Evolutionary conservation across 1,284 basidiomycete genomes (phyloP), one percentile per base, ranked within the genome.

Genomic region (Fomitopsis betulina): DNA sequence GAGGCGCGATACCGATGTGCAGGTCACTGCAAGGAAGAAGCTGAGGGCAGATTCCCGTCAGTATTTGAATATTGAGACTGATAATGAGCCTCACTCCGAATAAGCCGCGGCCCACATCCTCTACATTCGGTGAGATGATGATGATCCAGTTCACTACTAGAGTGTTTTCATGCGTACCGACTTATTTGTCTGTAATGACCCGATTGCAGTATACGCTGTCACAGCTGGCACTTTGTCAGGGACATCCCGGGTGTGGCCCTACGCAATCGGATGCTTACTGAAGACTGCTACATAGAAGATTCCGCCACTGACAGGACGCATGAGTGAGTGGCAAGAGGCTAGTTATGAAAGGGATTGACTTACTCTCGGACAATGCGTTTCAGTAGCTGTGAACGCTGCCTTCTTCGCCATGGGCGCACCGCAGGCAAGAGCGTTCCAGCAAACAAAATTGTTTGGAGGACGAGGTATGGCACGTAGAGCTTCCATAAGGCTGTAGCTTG

Each of bases 1-100:
- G 13, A 71, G 62, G 5, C 68, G 67, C 6, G 70, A 72, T 8
- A 70, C 66, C 12, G 67, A 62, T 3, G 68, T 54, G 1, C 69
- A 65, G 8, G 62, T 61, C 12, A 70, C 55, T 9, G 58, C 58
- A 8, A 70, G 64, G 13, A 67, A 38, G 19, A 65, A 53, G 56
- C 70, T 72, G 30, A 3, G 8, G 49, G 30, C 3, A 15, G 12
- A 15, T 35, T 7, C 35, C 35, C 35, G 35, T 35, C 35, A 35
- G 8, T 35, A 2, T 5, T 35, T 35, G 35, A 35, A 35, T 15
- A 9, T 15, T 10, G 13, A 35, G 2, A 35, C 8, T 35, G 35
- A 35, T 9, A 2, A 35, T 35, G 35, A n/a, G 35, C 35, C 13
- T 35, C 35, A 35, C 35, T 35, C 12, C 3, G 35, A 35, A 10